Base-by-base conservation (phyloP, 768 basidiomycete genomes). In the Lactarius psammicola region DNA sequence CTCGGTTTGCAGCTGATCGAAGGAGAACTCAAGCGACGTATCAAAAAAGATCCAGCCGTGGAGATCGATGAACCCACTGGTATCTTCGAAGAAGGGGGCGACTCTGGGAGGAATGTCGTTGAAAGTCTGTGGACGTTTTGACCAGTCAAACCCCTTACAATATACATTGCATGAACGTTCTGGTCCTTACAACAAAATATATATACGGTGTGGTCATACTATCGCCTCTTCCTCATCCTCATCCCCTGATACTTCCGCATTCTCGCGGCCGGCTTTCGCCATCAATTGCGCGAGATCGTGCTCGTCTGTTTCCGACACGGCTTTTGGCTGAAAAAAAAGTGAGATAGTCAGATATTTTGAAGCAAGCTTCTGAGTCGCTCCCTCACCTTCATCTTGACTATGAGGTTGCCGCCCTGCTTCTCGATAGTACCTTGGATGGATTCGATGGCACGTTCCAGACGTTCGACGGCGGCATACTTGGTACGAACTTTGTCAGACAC, bases 281-380 rank as follows among this genome's bases (percentile, higher is more conserved):
- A 99, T 98, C 72, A 97, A 89, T 69, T 94, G 91, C 0, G 94
- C 95, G 68, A 99, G 85, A 75, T 98, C 97, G 70, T 94, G 91
- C 76, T 99, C 97, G 78, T 99, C 97, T 5, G 92, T 92, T 76
- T 98, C 97, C 30, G 93, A 95, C 42, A 99, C 90, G 2, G 96
- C 94, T 82, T 98, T 98, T 66, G 97, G 97, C 94, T 97, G 70
- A 34, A 68, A 28, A 31, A 20, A 34, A 11, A 40, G 13, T 38
- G 44, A 18, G 23, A 2, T 11, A 23, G 28, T 56, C 31, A 34
- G 17, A 49, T 6, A 9, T 18, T 44, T 36, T 18, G 28, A 58
- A 17, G 31, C 57, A 46, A 20, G 49, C 11, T 44, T 11, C 1
- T n/a, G 38, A 20, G 20, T 34, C 26, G 40, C n/a, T 13, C 38